Evolutionary conservation across 2,329 filamentous ascomycete genomes (phyloP), one percentile per base, ranked within the genome.

Genomic region (Colletotrichum noveboracense): DNA sequence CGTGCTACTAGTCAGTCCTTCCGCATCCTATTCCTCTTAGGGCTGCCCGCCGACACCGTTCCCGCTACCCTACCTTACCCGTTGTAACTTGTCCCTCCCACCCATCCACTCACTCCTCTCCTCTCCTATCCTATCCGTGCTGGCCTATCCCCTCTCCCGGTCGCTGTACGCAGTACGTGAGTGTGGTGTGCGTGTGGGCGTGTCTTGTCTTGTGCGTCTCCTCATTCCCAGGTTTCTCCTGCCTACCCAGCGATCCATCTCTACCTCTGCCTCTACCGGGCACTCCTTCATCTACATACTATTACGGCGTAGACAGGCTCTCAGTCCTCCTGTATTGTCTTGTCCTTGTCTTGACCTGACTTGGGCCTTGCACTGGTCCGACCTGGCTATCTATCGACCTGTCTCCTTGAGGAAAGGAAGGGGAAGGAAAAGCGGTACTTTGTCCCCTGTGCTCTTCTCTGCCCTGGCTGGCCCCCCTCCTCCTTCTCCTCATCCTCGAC

Each of bases 21-120:
- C 72, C 68, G 62, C 52, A 62, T 75, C 38, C 69, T 71, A 75
- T 72, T 71, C 72, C 72, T 62, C 21, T 75, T 72, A 72, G 61
- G 68, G 72, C 72, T 71, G 61, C 69, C 34, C 30, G 72, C 72
- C 72, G 68, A 74, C 32, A 68, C 55, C 43, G 66, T 74, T 58
- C 66, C 66, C 34, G 43, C 58, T 73, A 24, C 30, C 14, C 52
- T 72, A 24, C 30, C 13, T 36, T 72, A 48, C 56, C 32, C 32
- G 32, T 55, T 36, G 62, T 34, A 26, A n/a, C 48, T 24, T 52
- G 61, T 58, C 56, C 60, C 38, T 38, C 36, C 18, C 36, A 8
- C 67, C 60, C 32, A 34, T 34, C 28, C 58, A 61, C 30, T 56
- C 28, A 30, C 58, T 61, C 28, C 58, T 64, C 32, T 64, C 14